Conservation (phyloP, 2,329 filamentous ascomycete genomes). For the Tolypocladium guangdongense region DNA sequence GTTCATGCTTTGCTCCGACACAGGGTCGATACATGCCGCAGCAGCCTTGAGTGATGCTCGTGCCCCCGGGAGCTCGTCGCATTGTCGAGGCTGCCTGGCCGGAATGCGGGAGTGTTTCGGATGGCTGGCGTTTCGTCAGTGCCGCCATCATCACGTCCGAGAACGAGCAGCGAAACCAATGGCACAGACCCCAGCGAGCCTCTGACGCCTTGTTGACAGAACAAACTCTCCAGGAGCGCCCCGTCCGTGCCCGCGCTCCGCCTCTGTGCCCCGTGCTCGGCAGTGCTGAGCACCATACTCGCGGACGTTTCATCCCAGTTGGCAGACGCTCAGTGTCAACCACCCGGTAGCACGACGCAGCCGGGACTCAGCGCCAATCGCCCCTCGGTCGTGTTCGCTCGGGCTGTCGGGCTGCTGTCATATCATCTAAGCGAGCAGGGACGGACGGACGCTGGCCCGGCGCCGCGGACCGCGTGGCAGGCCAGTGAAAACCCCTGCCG, state of each 20-base stretch:
- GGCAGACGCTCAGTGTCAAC: not conserved
- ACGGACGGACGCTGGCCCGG: not conserved
- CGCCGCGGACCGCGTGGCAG: not conserved
- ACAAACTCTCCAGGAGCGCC: not conserved
- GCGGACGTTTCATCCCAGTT: too few species aligned
- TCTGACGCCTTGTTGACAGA: not conserved
- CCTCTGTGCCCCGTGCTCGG: not conserved
- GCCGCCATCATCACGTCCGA: too few species aligned
- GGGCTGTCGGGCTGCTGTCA: not conserved
- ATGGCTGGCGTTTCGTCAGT: not conserved
- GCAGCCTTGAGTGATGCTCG: too few species aligned
- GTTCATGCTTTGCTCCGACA: not conserved
- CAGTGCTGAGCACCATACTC: too few species aligned
- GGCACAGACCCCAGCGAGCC: not conserved
- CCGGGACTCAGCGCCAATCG: not conserved
- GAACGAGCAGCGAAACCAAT: not conserved
- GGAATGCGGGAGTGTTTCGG: conserved; percentile 2
- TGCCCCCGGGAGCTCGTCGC: not conserved
- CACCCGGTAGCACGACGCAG: not conserved
- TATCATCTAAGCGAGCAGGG: not conserved
- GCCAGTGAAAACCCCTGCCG: not conserved
- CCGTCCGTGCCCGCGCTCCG: not conserved
- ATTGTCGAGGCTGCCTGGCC: not conserved
- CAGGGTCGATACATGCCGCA: too few species aligned
- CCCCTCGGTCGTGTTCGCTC: too few species aligned